phyloP scores from a whole-genome alignment of 768 basidiomycete genomes.

The Dioszegia crocea region DNA sequence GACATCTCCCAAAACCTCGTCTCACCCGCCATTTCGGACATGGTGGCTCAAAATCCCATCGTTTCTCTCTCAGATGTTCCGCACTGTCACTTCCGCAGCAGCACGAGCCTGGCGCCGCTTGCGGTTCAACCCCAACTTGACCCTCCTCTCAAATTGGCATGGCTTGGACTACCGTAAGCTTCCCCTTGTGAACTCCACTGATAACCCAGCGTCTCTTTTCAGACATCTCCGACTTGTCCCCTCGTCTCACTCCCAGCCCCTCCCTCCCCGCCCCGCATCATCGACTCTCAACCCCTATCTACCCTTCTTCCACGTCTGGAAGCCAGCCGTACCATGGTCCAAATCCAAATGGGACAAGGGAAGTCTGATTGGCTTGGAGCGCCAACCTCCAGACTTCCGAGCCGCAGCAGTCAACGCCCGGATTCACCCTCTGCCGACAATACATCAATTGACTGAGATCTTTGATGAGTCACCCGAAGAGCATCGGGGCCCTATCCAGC shows the following conservation, averaged over 20 bases:
- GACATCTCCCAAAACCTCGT: not conserved
- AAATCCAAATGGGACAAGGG: conserved; percentile 45
- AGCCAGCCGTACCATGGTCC: conserved; percentile 71
- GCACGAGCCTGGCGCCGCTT: not conserved
- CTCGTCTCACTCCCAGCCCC: conserved; percentile 59
- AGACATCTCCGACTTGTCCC: conserved; percentile 67
- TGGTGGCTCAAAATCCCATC: conserved; percentile 37
- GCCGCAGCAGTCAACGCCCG: conserved; percentile 80
- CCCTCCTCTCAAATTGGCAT: not conserved
- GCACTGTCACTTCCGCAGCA: not conserved
- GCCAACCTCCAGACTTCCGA: conserved; percentile 76
- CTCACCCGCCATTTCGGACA: conserved; percentile 21
- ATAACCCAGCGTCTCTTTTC: conserved; percentile 62
- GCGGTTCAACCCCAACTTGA: not conserved
- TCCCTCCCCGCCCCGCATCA: conserved; percentile 34
- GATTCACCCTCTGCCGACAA: conserved; percentile 72
- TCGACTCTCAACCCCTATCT: conserved; percentile 58
- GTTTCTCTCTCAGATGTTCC: conserved; percentile 8
- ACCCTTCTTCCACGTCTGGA: conserved; percentile 86
- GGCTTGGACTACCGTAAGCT: conserved; percentile 14
- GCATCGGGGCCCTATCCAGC: conserved; percentile 51
- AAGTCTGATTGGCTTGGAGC: conserved; percentile 63
- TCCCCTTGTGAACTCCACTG: not conserved
- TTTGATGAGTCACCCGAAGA: conserved; percentile 65
- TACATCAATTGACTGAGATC: conserved; percentile 69